Conservation (phyloP, 2,329 filamentous ascomycete species). For the Calonectria ilicicola region DNA sequence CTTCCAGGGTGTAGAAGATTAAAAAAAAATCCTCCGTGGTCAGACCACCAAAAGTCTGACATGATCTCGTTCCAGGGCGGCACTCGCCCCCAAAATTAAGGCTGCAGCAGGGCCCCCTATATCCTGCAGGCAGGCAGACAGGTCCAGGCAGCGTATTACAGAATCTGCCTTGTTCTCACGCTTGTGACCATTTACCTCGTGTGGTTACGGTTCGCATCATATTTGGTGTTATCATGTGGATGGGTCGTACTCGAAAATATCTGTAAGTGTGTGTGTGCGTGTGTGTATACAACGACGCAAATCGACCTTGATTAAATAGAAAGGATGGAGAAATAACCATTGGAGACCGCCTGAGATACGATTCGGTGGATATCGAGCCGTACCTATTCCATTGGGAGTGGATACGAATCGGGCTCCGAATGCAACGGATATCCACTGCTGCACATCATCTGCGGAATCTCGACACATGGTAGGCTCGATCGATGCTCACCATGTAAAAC, state of each 20-base stretch:
- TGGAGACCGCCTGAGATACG: not conserved
- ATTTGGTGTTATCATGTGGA: not conserved
- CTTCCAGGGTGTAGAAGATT: not conserved
- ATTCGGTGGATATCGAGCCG: not conserved
- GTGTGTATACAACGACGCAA: not conserved
- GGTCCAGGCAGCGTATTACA: not conserved
- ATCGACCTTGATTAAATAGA: not conserved
- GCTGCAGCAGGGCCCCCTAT: not conserved
- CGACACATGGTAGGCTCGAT: not conserved
- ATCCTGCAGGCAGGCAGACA: not conserved
- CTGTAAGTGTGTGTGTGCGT: too few relatives aligned
- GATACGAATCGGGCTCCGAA: not conserved
- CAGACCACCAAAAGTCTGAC: not conserved
- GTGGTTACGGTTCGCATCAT: not conserved
- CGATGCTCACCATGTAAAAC: not conserved
- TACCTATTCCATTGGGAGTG: not conserved
- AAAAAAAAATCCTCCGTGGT: not conserved
- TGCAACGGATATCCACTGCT: constrained; percentile 5
- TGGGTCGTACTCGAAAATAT: not conserved
- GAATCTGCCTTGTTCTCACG: not conserved
- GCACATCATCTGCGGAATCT: not conserved
- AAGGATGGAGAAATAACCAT: not conserved
- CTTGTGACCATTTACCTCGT: not conserved
- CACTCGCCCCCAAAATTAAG: not conserved
- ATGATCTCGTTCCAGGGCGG: not conserved